Base-by-base conservation (phyloP, 768 basidiomycete genomes). In the Mycena crocata region DNA sequence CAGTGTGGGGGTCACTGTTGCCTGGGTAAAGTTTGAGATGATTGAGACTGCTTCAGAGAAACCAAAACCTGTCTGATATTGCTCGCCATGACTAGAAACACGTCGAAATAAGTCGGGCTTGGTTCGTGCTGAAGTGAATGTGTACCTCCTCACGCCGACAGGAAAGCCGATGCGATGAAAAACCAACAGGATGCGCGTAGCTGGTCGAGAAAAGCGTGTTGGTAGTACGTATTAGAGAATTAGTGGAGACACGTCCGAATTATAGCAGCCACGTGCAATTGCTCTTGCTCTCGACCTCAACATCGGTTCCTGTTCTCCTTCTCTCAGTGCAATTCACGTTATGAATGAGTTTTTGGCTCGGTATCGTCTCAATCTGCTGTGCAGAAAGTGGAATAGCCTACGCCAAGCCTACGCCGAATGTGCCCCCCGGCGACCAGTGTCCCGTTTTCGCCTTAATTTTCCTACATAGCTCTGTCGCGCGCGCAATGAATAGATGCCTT, bases 1-100 rank as follows among this genome's bases (percentile, higher is more conserved):
- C 50, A 99, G 85, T 3, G 94, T 93, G 48, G 82, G 75, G 44
- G 86, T 75, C 12, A 86, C 74, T 54, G 81, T 77, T 35, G 77
- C 79, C 74, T 85, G 31, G 28, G 40, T 30, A 54, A n/a, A n/a
- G 8, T 30, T 64, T 49, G n/a, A 61, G 54, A 48, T 39, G 21
- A 21, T 35, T 24, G n/a, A 30, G 23, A 30, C 40, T 15, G 31
- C 12, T 24, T 26, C 4, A 15, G 21, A 14, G 31, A 37, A 34
- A 44, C 68, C 4, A 13, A n/a, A n/a, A 66, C 68, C 54, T 69
- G 68, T 62, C 61, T 62, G 28, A 60, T 57, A 57, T 49, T 66
- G 64, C 68, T 70, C 37, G 69, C 62, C 70, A 68, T 71, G 19
- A 28, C 64, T 59, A 21, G n/a, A 44, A 50, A 58, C 63, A 57